phyloP scores from a whole-genome alignment of 768 basidiomycete genomes.

The Auricularia cornea region DNA sequence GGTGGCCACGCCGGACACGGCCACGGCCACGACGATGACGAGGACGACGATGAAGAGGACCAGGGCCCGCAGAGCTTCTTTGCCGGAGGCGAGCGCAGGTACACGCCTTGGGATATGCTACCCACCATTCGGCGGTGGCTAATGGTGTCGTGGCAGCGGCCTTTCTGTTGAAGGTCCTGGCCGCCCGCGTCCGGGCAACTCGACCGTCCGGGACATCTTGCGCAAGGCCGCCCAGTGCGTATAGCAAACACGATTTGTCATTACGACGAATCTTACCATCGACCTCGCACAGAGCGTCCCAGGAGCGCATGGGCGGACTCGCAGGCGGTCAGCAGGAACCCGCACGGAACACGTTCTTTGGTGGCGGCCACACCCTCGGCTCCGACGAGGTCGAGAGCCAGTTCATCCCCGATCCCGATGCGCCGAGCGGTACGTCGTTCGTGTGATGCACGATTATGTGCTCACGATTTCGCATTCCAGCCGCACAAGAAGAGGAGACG shows the following conservation, averaged over 20 bases:
- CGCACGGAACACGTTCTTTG: constrained; percentile 40
- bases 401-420: constrained; percentile 66
- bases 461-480: constrained; percentile 18
- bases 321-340: constrained; percentile 8
- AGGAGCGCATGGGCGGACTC: constrained; percentile 32
- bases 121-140: constrained; percentile 1
- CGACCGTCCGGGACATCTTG: constrained; percentile 56
- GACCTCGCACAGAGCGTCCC: constrained; percentile 2
- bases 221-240: constrained; percentile 74
- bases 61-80: constrained; percentile 66
- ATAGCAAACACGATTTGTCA: background rate
- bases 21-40: constrained; percentile 41
- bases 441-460: constrained; percentile 7
- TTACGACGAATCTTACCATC: constrained; percentile 1
- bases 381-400: constrained; percentile 80
- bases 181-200: constrained; percentile 38
- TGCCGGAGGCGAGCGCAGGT: constrained; percentile 95
- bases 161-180: constrained; percentile 81
- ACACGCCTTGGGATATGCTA: constrained; percentile 3
- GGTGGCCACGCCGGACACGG: constrained; percentile 5
- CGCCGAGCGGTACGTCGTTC: constrained; percentile 21
- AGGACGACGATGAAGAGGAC: constrained; percentile 40
- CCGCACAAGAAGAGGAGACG: constrained; percentile 39
- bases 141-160: constrained; percentile 47
- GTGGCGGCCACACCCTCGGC: constrained; percentile 78